Conservation (phyloP, 345 rosid genomes). For the Erodium maritimum region DNA sequence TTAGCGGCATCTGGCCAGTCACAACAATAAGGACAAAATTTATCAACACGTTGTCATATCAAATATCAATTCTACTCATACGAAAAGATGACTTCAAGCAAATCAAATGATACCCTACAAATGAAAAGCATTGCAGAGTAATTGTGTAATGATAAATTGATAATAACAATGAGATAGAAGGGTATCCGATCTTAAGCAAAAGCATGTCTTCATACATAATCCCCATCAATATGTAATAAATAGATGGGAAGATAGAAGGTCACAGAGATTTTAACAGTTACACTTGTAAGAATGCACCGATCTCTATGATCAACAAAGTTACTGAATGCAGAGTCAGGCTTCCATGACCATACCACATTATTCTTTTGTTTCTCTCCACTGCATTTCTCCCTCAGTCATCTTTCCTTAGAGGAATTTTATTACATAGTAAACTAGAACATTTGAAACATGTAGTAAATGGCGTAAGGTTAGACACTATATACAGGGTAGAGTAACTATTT, state of each 20-base stretch:
- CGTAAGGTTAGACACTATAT: background rate
- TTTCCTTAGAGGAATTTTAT: background rate
- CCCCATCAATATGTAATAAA: too few relatives aligned
- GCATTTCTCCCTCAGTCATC: too few relatives aligned
- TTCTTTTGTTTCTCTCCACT: too few relatives aligned
- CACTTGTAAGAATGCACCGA: background rate
- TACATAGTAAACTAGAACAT: background rate
- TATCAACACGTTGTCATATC: background rate
- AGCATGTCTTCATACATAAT: background rate
- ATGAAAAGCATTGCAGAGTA: background rate
- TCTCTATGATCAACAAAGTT: too few relatives aligned
- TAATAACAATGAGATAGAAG: background rate
- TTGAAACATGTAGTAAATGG: too few relatives aligned
- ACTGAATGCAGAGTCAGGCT: too few relatives aligned
- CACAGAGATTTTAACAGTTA: background rate
- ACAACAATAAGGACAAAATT: conserved; percentile 7
- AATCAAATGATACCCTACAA: background rate
- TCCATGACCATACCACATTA: too few relatives aligned
- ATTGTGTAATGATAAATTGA: background rate
- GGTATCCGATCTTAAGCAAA: background rate
- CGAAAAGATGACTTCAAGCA: background rate
- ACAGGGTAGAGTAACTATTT: background rate
- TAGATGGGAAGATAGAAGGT: background rate
- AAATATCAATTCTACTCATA: background rate
- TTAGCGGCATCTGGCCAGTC: conserved; percentile 64